These are phyloP conservation scores for Euptelea pleiosperma DNA, from an alignment of 164 flowering plant species.

Conservation along the genomic window DNA sequence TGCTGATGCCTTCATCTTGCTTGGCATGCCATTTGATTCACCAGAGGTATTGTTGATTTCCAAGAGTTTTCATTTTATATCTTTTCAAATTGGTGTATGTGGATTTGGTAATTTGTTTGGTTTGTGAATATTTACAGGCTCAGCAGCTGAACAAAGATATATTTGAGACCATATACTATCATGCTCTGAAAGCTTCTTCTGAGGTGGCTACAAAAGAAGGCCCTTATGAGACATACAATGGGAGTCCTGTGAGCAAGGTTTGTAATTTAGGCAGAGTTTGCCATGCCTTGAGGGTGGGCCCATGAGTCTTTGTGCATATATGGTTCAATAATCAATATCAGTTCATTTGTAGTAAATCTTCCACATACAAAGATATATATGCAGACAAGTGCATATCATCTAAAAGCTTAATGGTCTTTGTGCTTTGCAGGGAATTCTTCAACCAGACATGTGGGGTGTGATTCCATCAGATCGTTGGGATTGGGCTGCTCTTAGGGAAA, in stretches of 20 bases:
- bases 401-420: conserved; percentile 5
- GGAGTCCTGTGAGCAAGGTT: conserved; percentile 96
- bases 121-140: conserved; percentile 45
- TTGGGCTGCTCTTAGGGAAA: conserved; percentile 69
- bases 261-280: conserved; percentile 3
- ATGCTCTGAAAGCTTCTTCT: conserved; percentile 77
- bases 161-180: conserved; percentile 91
- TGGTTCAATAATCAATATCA: no score
- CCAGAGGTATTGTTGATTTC: conserved; percentile 52
- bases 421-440: conserved; percentile 72
- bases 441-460: conserved; percentile 93
- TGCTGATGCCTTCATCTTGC: conserved; percentile 91
- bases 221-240: conserved; percentile 77
- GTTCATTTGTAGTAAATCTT: no score
- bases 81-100: not conserved
- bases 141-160: conserved; percentile 89
- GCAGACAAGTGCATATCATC: no score
- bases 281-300: not conserved
- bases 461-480: conserved; percentile 84
- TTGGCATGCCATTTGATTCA: conserved; percentile 98
- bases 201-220: conserved; percentile 79
- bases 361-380: no score
- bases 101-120: not conserved
- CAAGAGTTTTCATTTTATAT: not conserved
- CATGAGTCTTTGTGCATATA: not conserved